These are phyloP conservation scores for Amanita polypyramis DNA, from an alignment of 768 basidiomycete species.

Conservation along the genomic window DNA sequence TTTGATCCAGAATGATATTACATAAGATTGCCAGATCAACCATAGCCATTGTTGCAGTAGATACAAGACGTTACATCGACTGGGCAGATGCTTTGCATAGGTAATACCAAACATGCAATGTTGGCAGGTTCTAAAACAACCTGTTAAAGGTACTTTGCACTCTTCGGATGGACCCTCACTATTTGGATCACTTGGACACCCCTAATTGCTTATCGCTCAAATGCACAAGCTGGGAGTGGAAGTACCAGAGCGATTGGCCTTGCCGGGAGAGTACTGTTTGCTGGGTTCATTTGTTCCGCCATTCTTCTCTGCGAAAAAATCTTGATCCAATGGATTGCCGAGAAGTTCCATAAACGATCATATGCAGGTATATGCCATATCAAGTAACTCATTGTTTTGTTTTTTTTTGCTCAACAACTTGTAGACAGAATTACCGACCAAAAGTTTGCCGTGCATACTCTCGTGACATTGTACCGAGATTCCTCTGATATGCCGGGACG, in stretches of 20 bases:
- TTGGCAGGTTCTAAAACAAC: neutral
- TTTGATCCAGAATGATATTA: constrained; percentile 7
- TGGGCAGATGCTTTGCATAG: constrained; percentile 61
- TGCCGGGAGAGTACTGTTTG: constrained; percentile 62
- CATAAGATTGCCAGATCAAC: constrained; percentile 50
- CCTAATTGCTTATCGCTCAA: constrained; percentile 40
- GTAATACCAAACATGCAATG: constrained; percentile 21
- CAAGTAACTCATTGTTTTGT: neutral
- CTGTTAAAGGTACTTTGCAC: constrained; percentile 42
- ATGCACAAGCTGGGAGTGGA: constrained; percentile 17
- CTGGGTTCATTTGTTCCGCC: constrained; percentile 53
- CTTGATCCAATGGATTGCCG: constrained; percentile 76
- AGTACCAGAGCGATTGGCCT: constrained; percentile 36
- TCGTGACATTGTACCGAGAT: constrained; percentile 71
- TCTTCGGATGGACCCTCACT: constrained; percentile 54
- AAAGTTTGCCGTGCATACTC: constrained; percentile 61
- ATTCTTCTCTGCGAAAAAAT: constrained; percentile 78
- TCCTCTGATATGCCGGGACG: constrained; percentile 67
- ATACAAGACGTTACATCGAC: constrained; percentile 65
- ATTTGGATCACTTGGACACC: constrained; percentile 71
- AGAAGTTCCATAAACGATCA: constrained; percentile 71
- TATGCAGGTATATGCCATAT: constrained; percentile 39
- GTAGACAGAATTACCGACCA: constrained; percentile 75
- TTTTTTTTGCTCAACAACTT: neutral
- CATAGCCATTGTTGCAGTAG: constrained; percentile 65